Percentiles rank a stretch among this genome's conserved stretches.
Evolutionary conservation across 257 asterid species (phyloP).

Genomic region (Vinca minor): DNA sequence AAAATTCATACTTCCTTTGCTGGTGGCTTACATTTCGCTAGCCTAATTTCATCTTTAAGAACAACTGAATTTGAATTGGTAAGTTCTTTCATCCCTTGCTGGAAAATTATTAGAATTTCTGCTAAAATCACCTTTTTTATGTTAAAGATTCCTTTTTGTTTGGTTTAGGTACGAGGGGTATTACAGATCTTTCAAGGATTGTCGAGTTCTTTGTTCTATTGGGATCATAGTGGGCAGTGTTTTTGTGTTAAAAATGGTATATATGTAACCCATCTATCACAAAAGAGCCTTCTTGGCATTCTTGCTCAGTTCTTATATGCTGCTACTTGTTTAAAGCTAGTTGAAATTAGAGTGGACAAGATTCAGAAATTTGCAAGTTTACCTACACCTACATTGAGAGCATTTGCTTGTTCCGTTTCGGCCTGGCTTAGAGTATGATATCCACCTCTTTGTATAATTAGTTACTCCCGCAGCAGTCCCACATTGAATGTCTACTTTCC

Average conservation of each 20-base stretch:
- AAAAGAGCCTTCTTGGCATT: constrained; percentile 55
- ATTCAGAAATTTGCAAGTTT: constrained; percentile 43
- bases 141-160: background rate
- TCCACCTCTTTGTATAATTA: background rate
- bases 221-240: constrained; percentile 46
- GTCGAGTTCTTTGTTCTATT: constrained; percentile 52
- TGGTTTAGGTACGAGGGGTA: constrained; percentile 63
- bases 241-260: constrained; percentile 57
- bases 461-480: too few relatives aligned
- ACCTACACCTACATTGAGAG: constrained; percentile 83
- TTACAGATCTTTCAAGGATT: constrained; percentile 87
- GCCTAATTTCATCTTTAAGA: constrained; percentile 47
- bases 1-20: constrained; percentile 45
- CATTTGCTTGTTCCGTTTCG: constrained; percentile 65
- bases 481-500: too few relatives aligned
- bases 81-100: constrained; percentile 8
- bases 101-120: background rate
- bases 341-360: constrained; percentile 48
- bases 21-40: constrained; percentile 57
- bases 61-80: constrained; percentile 81
- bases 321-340: constrained; percentile 67
- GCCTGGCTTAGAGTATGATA: constrained; percentile 60
- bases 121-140: too few relatives aligned
- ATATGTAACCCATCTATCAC: constrained; percentile 72
- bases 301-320: constrained; percentile 68